Evolutionary conservation across 177 flowering plant genomes (phyloP).

Genomic region (Tripterygium wilfordii): DNA sequence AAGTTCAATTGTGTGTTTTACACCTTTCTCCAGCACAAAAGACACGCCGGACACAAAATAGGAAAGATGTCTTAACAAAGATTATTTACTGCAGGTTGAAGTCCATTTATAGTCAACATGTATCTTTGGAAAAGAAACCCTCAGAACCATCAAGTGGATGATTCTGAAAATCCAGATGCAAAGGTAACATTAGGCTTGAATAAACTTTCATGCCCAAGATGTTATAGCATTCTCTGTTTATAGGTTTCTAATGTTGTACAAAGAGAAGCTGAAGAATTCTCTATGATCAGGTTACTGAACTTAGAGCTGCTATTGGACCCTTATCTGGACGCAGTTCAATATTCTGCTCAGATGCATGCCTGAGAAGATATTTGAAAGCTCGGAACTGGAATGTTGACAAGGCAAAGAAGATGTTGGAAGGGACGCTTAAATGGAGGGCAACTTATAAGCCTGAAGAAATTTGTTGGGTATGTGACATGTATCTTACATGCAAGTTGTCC

Average conservation of each 20-base stretch:
- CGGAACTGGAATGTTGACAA: conserved; percentile 48
- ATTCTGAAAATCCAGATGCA: conserved; percentile 21
- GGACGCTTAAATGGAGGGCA: conserved; percentile 48
- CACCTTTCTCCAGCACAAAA: no score
- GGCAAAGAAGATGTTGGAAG: conserved; percentile 47
- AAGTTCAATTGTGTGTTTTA: no score
- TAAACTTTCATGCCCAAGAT: no score
- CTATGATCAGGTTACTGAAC: conserved; percentile 10
- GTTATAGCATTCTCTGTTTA: not conserved
- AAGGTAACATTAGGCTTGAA: conserved; percentile 24
- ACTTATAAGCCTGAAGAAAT: conserved; percentile 53
- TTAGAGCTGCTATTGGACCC: conserved; percentile 40
- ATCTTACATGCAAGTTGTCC: not conserved
- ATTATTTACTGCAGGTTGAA: conserved; percentile 5
- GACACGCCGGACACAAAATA: no score
- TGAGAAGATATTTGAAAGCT: conserved; percentile 47
- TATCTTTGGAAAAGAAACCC: conserved; percentile 27
- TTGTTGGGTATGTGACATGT: conserved; percentile 36
- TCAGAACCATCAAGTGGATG: conserved; percentile 25
- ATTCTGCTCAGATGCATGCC: conserved; percentile 42
- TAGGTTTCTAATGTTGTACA: not conserved
- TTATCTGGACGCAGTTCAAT: conserved; percentile 30
- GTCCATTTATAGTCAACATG: conserved; percentile 19
- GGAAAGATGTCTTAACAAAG: conserved; percentile 7
- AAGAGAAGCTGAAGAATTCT: not conserved